Evolutionary conservation across 2,329 filamentous ascomycete genomes (phyloP).

Genomic region (Sclerotinia trifoliorum): DNA sequence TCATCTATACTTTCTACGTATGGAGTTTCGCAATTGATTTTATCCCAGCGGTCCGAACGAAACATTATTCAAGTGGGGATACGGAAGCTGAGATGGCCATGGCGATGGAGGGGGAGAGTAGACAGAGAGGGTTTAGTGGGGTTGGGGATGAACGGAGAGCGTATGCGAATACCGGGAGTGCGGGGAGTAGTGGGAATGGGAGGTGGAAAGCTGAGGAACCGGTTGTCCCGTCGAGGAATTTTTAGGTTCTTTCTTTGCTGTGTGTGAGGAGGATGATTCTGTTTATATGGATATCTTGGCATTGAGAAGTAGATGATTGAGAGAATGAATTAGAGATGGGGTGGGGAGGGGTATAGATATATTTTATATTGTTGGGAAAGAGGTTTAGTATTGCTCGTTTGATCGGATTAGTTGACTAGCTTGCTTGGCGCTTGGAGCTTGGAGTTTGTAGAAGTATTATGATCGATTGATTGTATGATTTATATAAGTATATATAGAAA

Average conservation of each 20-base stretch:
- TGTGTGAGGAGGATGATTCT: not conserved
- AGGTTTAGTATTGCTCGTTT: not conserved
- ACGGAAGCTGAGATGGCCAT: conserved; percentile 34
- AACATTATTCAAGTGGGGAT: conserved; percentile 25
- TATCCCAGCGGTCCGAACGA: conserved; percentile 58
- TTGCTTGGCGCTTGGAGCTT: not conserved
- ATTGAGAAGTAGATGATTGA: not conserved
- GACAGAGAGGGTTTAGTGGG: not conserved
- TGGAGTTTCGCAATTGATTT: conserved; percentile 87
- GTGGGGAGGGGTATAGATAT: not conserved
- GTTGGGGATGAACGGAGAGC: not conserved
- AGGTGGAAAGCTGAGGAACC: not conserved
- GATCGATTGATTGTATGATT: not conserved
- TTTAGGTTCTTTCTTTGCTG: not conserved
- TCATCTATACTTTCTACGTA: conserved; percentile 86
- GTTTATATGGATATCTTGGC: not conserved
- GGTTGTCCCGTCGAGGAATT: conserved; percentile 1
- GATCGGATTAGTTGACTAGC: not conserved
- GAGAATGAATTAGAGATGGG: not conserved
- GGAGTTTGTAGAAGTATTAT: not conserved
- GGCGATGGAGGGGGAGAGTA: conserved; percentile 21
- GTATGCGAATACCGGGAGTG: not conserved
- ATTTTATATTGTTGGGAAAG: not conserved
- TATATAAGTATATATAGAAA: not conserved
- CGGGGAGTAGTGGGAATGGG: not conserved